A percentile compares a stretch with the other conserved stretches of the same genome.
Evolutionary conservation across 352 stramenopile species (phyloP).

Genomic region (Globisporangium spinosum): DNA sequence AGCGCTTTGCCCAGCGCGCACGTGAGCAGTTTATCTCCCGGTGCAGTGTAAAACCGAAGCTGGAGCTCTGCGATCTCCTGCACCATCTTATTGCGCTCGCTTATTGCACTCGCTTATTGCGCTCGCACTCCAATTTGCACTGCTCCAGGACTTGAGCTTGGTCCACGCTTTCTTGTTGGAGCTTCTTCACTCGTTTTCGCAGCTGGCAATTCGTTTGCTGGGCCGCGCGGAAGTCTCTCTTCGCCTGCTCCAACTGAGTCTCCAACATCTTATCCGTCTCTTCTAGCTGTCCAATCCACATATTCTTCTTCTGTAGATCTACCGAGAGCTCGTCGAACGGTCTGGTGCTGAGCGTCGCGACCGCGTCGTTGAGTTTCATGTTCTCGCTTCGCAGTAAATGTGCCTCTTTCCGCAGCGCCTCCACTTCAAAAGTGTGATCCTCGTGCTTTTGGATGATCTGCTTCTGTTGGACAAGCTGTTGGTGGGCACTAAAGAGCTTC

Average conservation of each 20-base stretch:
- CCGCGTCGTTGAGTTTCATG: constrained; percentile 38
- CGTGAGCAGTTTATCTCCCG: constrained; percentile 43
- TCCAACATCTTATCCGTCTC: constrained; percentile 26
- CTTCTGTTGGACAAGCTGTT: constrained; percentile 35
- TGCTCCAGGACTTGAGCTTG: constrained; percentile 19
- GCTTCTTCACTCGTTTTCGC: constrained; percentile 13
- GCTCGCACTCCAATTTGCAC: constrained; percentile 28
- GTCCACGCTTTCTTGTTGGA: constrained; percentile 19
- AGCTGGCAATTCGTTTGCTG: constrained; percentile 24
- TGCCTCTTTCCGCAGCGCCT: constrained; percentile 40
- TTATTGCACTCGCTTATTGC: too few species aligned
- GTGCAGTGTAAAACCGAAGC: constrained; percentile 47
- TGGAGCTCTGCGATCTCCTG: constrained; percentile 51
- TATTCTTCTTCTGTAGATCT: constrained; percentile 42
- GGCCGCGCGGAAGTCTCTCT: constrained; percentile 24
- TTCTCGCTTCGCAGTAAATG: constrained; percentile 59
- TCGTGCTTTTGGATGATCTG: constrained; percentile 33
- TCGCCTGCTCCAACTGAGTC: constrained; percentile 17
- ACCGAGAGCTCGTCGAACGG: constrained; percentile 44
- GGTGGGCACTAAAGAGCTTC: constrained; percentile 41
- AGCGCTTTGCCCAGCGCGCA: constrained; percentile 44
- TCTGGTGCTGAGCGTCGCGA: constrained; percentile 42
- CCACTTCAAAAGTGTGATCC: constrained; percentile 29
- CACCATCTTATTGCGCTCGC: constrained; percentile 37
- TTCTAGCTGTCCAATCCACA: constrained; percentile 48